Conservation (phyloP, 169 alveolate genomes). For the Theileria orientalis region DNA sequence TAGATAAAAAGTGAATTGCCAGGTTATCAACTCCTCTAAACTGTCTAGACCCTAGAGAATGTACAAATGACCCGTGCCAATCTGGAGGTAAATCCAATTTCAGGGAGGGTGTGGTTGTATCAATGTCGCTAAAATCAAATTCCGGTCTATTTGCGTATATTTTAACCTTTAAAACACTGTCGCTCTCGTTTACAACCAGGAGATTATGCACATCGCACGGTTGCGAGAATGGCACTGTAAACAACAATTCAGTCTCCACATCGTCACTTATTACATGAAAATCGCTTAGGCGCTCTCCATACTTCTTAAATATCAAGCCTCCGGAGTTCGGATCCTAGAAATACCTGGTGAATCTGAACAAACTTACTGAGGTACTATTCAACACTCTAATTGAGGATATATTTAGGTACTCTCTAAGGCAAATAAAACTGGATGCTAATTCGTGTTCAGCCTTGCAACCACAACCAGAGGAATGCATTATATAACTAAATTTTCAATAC, state of each 20-base stretch:
- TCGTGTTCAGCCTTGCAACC: constrained; percentile 68
- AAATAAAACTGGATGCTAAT: constrained; percentile 42
- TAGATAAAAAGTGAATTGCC: constrained; percentile 40
- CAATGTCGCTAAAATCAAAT: constrained; percentile 61
- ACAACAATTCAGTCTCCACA: constrained; percentile 46
- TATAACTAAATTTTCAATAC: neutral
- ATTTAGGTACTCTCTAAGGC: constrained; percentile 51
- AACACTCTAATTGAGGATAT: constrained; percentile 50
- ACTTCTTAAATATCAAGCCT: constrained; percentile 41
- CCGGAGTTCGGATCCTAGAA: constrained; percentile 39
- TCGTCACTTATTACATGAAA: constrained; percentile 29
- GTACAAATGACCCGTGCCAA: constrained; percentile 61
- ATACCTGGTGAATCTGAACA: neutral
- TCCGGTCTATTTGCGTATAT: constrained; percentile 47
- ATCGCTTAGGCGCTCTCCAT: constrained; percentile 30
- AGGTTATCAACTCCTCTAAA: constrained; percentile 38
- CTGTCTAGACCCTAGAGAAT: constrained; percentile 32
- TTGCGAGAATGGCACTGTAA: constrained; percentile 51
- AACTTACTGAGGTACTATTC: constrained; percentile 48
- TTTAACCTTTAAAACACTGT: constrained; percentile 10
- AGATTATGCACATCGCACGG: constrained; percentile 55
- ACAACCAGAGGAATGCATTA: constrained; percentile 61
- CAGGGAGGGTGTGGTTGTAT: constrained; percentile 50
- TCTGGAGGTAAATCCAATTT: constrained; percentile 52
- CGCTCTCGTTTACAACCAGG: constrained; percentile 52